These are phyloP conservation scores for Aspergillus mulundensis DNA, from an alignment of 495 filamentous ascomycete genomes.

Conservation along the genomic window DNA sequence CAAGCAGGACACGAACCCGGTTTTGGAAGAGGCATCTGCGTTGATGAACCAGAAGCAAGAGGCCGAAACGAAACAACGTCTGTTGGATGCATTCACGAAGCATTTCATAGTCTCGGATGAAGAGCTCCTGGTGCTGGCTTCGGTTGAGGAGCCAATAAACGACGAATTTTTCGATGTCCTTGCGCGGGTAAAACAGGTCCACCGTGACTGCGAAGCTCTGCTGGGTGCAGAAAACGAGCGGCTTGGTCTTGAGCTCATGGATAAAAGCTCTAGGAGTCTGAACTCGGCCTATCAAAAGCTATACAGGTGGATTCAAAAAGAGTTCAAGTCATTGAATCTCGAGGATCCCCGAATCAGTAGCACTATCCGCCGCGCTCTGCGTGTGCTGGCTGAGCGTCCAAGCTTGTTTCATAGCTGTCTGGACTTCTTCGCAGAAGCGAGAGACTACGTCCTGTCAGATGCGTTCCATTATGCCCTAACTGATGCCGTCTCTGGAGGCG, in stretches of 20 bases:
- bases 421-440: constrained; percentile 87
- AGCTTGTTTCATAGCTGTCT: constrained; percentile 89
- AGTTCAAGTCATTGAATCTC: constrained; percentile 88
- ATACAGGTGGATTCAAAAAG: constrained; percentile 88
- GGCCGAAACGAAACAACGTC: constrained; percentile 77
- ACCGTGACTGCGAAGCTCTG: constrained; percentile 81
- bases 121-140: constrained; percentile 67
- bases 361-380: constrained; percentile 76
- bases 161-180: constrained; percentile 81
- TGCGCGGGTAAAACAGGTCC: constrained; percentile 78
- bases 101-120: constrained; percentile 84
- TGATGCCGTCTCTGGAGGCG: constrained; percentile 52
- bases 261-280: constrained; percentile 78
- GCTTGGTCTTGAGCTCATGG: constrained; percentile 83
- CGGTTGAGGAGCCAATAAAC: constrained; percentile 73
- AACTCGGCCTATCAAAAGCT: constrained; percentile 92
- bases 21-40: constrained; percentile 72
- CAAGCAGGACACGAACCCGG: constrained; percentile 67
- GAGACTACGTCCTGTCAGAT: constrained; percentile 82
- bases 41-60: constrained; percentile 72
- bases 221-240: constrained; percentile 87
- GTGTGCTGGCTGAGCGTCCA: constrained; percentile 85
- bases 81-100: constrained; percentile 76
- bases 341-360: constrained; percentile 92
- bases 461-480: constrained; percentile 90